phyloP scores from a whole-genome alignment of 2,329 filamentous ascomycete genomes.

The Colletotrichum cordylinicola region DNA sequence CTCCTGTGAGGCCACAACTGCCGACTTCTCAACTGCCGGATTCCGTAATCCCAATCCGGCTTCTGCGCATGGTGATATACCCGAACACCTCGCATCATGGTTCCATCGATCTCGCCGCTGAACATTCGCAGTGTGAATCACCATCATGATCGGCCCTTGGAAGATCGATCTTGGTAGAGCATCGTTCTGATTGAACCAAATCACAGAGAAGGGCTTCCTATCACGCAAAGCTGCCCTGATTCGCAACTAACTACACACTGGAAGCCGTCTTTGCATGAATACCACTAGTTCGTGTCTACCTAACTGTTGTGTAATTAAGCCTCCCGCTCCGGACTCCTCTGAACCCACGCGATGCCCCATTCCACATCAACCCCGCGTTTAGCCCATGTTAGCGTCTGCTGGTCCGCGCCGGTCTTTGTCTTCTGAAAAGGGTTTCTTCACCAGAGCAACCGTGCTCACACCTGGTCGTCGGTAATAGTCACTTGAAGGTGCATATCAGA shows the following conservation, averaged over 20 bases:
- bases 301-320: not conserved
- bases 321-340: not conserved
- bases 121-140: not conserved
- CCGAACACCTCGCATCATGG: not conserved
- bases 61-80: not conserved
- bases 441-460: not conserved
- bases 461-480: not conserved
- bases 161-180: not conserved
- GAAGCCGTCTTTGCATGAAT: not conserved
- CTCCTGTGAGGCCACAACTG: not conserved
- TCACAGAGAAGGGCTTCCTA: not conserved
- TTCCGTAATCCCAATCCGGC: not conserved
- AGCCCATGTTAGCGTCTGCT: not conserved
- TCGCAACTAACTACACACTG: not conserved
- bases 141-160: not conserved
- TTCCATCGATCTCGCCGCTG: not conserved
- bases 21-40: not conserved
- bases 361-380: not conserved
- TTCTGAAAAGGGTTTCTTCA: not conserved
- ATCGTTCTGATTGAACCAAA: not conserved
- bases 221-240: not conserved
- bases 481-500: not conserved
- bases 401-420: not conserved
- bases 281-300: not conserved
- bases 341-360: not conserved